These are phyloP conservation scores for Pythium biforme DNA, from an alignment of 352 stramenopile species.

Conservation along the genomic window DNA sequence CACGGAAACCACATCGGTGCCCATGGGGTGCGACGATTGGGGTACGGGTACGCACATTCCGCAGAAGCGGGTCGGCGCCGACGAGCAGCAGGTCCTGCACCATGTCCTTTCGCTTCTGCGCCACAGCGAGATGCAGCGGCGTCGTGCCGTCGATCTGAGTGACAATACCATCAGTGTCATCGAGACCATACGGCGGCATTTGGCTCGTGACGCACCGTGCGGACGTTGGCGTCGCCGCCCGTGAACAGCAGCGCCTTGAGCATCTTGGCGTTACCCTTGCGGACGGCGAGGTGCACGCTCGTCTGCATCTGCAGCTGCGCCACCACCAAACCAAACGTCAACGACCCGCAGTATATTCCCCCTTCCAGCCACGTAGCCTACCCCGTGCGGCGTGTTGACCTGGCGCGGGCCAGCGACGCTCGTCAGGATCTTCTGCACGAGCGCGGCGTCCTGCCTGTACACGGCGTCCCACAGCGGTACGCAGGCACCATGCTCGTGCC, in stretches of 20 bases:
- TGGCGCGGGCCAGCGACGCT: constrained; percentile 29
- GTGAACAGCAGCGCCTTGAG: constrained; percentile 55
- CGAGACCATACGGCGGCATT: no score
- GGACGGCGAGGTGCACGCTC: constrained; percentile 55
- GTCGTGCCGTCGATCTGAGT: constrained; percentile 62
- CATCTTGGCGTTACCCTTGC: constrained; percentile 52
- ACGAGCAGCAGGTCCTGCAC: constrained; percentile 56
- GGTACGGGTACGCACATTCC: constrained; percentile 36
- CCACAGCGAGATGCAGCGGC: constrained; percentile 52
- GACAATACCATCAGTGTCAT: background rate
- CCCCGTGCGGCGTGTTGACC: constrained; percentile 53
- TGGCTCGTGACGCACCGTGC: constrained; percentile 43
- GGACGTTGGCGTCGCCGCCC: constrained; percentile 40
- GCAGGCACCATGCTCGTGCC: constrained; percentile 40
- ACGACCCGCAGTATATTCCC: no score
- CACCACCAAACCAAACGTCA: no score
- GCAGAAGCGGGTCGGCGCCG: constrained; percentile 53
- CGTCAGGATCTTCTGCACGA: constrained; percentile 43
- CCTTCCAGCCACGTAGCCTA: constrained; percentile 24
- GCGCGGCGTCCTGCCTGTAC: constrained; percentile 38
- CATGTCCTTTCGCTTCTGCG: constrained; percentile 49
- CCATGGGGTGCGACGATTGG: background rate
- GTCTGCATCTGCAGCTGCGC: constrained; percentile 59
- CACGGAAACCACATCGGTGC: no score
- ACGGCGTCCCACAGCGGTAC: constrained; percentile 63